Percentiles rank a stretch among this genome's conserved stretches.
These are phyloP conservation scores for Candida parachauliodes DNA, from an alignment of 805 yeast species.

Conservation along the genomic window DNA sequence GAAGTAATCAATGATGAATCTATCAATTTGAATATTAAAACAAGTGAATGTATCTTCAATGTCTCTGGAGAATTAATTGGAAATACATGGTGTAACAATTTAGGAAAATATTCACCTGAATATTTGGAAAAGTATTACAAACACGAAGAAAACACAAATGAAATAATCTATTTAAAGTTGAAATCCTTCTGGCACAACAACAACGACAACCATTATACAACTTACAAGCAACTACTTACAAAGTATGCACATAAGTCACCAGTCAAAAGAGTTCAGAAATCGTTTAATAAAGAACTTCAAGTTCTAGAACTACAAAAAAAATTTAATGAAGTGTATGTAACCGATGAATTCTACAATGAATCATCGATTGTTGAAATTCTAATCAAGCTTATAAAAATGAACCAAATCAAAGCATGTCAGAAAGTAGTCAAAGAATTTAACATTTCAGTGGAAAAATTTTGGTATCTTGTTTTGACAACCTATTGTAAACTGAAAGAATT, in stretches of 20 bases:
- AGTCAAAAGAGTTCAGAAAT: slow-evolving; percentile 17
- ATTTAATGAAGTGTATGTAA: slow-evolving; percentile 31
- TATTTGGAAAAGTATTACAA: slow-evolving; percentile 25
- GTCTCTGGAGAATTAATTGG: slow-evolving; percentile 38
- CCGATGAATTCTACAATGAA: slow-evolving; percentile 22
- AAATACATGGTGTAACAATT: slow-evolving; percentile 32
- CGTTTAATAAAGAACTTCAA: slow-evolving; percentile 26
- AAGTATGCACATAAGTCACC: slow-evolving; percentile 19
- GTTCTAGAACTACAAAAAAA: slow-evolving; percentile 29
- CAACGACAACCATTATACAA: slow-evolving; percentile 17
- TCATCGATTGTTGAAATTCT: slow-evolving; percentile 25
- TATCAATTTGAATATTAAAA: slow-evolving; percentile 13
- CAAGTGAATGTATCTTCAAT: neutral
- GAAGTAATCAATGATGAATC: slow-evolving; percentile 32
- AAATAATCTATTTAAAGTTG: slow-evolving; percentile 14
- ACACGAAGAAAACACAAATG: slow-evolving; percentile 28
- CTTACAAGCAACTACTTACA: slow-evolving; percentile 22
- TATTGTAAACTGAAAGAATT: slow-evolving; percentile 27
- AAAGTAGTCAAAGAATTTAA: slow-evolving; percentile 31
- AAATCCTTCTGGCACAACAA: slow-evolving; percentile 16
- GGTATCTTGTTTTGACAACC: slow-evolving; percentile 31
- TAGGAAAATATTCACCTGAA: slow-evolving; percentile 22
- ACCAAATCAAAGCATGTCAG: slow-evolving; percentile 34
- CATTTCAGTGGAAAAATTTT: slow-evolving; percentile 26
- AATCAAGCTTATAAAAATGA: slow-evolving; percentile 26